A percentile compares a stretch with the other conserved stretches of the same genome.
These are phyloP conservation scores for Debaryomyces udenii DNA, from an alignment of 1,139 yeast genomes.

Conservation along the genomic window DNA sequence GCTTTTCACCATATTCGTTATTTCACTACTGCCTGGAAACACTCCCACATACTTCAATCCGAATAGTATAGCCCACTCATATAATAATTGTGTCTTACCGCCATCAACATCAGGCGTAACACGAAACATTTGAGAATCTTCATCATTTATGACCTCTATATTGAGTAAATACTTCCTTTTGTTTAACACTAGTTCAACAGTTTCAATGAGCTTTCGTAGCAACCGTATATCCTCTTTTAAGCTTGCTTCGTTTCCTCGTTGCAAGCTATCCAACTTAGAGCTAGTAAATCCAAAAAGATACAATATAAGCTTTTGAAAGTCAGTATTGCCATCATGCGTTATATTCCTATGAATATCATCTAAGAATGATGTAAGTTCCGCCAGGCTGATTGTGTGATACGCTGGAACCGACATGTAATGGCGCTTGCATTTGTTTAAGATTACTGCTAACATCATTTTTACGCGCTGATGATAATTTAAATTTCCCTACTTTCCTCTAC, in stretches of 20 bases:
- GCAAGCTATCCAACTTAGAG: constrained; percentile 23
- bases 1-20: constrained; percentile 29
- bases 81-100: constrained; percentile 18
- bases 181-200: constrained; percentile 35
- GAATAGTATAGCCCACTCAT: constrained; percentile 38
- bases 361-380: constrained; percentile 32
- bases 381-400: constrained; percentile 9
- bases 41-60: constrained; percentile 29
- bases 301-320: constrained; percentile 39
- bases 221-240: constrained; percentile 14
- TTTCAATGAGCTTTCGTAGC: constrained; percentile 25
- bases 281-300: constrained; percentile 38
- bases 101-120: neutral
- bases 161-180: constrained; percentile 33
- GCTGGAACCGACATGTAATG: constrained; percentile 11
- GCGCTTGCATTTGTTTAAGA: constrained; percentile 1
- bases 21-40: constrained; percentile 17
- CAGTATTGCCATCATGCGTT: constrained; percentile 34
- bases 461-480: constrained; percentile 4
- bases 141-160: constrained; percentile 16
- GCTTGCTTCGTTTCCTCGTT: constrained; percentile 16
- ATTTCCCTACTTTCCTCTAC: neutral
- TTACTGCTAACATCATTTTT: neutral
- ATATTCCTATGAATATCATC: constrained; percentile 40
- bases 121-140: constrained; percentile 6